These are phyloP conservation scores for Pholiota adiposa DNA, from an alignment of 1,284 basidiomycete genomes.

Conservation along the genomic window DNA sequence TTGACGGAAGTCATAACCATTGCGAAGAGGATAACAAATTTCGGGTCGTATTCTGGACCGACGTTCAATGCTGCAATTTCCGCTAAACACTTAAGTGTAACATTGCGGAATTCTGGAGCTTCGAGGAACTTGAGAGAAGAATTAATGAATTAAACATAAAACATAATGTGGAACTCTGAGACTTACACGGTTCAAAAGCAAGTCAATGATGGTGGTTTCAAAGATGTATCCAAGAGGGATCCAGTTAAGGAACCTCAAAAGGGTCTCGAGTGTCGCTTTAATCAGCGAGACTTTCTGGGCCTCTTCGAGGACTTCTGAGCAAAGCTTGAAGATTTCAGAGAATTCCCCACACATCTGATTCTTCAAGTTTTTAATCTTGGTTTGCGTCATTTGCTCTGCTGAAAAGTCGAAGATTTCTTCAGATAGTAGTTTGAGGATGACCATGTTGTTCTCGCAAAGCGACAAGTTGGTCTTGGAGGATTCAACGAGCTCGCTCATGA, in stretches of 20 bases:
- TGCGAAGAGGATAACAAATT: constrained; percentile 97
- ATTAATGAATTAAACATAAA: background rate
- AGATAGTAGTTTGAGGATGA: constrained; percentile 95
- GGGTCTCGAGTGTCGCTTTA: constrained; percentile 94
- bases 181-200: constrained; percentile 86
- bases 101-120: constrained; percentile 95
- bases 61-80: constrained; percentile 96
- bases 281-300: constrained; percentile 97
- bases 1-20: constrained; percentile 98
- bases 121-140: constrained; percentile 80
- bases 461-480: constrained; percentile 97
- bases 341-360: constrained; percentile 98
- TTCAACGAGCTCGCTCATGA: constrained; percentile 97
- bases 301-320: constrained; percentile 95
- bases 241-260: constrained; percentile 98
- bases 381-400: constrained; percentile 98
- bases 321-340: constrained; percentile 94
- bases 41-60: constrained; percentile 97
- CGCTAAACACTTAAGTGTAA: constrained; percentile 97
- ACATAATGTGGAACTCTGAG: constrained; percentile 13
- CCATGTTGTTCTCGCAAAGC: constrained; percentile 99
- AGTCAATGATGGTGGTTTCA: constrained; percentile 97
- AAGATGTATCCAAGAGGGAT: constrained; percentile 99
- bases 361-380: constrained; percentile 97
- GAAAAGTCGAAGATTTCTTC: constrained; percentile 99